These are phyloP conservation scores for Stereocaulon alpinum DNA, from an alignment of 495 filamentous ascomycete genomes.

Conservation along the genomic window DNA sequence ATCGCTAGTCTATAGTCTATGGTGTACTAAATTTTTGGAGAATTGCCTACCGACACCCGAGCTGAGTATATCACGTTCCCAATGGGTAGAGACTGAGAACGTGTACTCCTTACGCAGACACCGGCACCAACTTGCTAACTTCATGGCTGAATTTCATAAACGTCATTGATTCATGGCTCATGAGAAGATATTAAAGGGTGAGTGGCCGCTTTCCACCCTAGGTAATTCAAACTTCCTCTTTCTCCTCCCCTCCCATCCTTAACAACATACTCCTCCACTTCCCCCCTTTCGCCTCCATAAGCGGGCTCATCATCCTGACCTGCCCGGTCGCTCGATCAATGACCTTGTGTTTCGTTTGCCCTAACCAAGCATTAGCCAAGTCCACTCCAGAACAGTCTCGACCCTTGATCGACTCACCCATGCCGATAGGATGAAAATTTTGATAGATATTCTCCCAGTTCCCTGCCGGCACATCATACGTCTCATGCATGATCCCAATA, in stretches of 20 bases:
- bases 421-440: conserved; percentile 24
- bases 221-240: not conserved
- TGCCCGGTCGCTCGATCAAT: not conserved
- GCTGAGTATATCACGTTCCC: too few species aligned
- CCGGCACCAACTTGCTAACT: too few species aligned
- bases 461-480: conserved; percentile 31
- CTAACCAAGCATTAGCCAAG: not conserved
- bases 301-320: conserved; percentile 3
- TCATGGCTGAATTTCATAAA: too few species aligned
- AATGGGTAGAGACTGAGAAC: too few species aligned
- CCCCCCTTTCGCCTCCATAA: conserved; percentile 14
- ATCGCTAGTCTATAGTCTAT: too few species aligned
- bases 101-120: too few species aligned
- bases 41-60: too few species aligned
- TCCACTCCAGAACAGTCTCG: not conserved
- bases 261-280: conserved; percentile 16
- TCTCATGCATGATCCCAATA: conserved; percentile 40
- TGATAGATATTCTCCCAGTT: conserved; percentile 39
- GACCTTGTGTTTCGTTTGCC: conserved; percentile 1
- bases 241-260: conserved; percentile 16
- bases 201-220: not conserved
- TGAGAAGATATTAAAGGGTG: too few species aligned
- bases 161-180: too few species aligned
- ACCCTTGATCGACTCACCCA: conserved; percentile 13
- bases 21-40: too few species aligned